phyloP scores from a whole-genome alignment of 768 basidiomycete species.

The Naematelia encephala region DNA sequence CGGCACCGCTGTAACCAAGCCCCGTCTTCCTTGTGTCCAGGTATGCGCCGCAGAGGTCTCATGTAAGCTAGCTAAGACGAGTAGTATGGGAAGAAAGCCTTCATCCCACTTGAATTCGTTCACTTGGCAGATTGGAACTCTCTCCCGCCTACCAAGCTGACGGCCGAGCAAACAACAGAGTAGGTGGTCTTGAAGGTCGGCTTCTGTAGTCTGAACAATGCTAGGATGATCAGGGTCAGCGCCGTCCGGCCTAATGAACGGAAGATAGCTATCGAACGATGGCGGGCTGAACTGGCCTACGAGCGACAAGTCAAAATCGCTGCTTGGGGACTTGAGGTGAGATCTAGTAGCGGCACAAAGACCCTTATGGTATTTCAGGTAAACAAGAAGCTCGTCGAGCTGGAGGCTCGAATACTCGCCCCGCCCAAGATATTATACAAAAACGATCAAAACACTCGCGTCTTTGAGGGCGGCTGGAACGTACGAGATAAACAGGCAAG shows the following conservation, averaged over 20 bases:
- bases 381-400: constrained; percentile 29
- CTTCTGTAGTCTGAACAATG: background rate
- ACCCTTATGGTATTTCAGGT: constrained; percentile 22
- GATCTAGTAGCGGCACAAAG: background rate
- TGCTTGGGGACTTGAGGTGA: constrained; percentile 47
- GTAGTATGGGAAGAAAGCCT: constrained; percentile 46
- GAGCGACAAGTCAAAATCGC: constrained; percentile 38
- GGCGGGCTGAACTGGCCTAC: constrained; percentile 41
- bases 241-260: constrained; percentile 28
- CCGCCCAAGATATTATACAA: constrained; percentile 41
- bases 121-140: constrained; percentile 43
- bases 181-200: constrained; percentile 10
- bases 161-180: constrained; percentile 44
- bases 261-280: constrained; percentile 22
- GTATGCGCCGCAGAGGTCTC: constrained; percentile 16
- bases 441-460: constrained; percentile 13
- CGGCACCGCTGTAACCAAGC: constrained; percentile 29
- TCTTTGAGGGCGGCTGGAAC: constrained; percentile 44
- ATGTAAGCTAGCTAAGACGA: background rate
- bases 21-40: constrained; percentile 45
- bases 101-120: constrained; percentile 48
- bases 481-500: constrained; percentile 39
- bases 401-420: constrained; percentile 42
- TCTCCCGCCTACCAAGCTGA: constrained; percentile 43
- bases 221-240: constrained; percentile 46